These are phyloP conservation scores for Sporodiniella umbellata DNA, from an alignment of 371 early-diverging fungal genomes.

Conservation along the genomic window DNA sequence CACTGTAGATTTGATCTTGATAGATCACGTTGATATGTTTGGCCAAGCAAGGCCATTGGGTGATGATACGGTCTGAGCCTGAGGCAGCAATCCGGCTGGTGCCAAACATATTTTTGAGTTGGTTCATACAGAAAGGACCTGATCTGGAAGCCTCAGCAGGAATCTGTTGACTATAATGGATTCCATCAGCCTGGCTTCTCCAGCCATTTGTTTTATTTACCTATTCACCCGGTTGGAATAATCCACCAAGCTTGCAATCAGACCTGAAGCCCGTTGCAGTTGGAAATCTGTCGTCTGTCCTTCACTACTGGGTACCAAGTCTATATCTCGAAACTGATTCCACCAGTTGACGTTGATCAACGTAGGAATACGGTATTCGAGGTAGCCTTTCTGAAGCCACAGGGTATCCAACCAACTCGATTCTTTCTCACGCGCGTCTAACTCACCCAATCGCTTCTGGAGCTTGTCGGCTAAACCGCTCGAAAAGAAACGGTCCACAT, in stretches of 20 bases:
- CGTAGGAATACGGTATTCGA: slow-evolving; percentile 81
- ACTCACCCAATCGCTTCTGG: slow-evolving; percentile 70
- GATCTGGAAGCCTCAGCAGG: slow-evolving; percentile 70
- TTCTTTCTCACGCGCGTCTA: slow-evolving; percentile 49
- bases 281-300: slow-evolving; percentile 73
- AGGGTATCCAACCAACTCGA: slow-evolving; percentile 85
- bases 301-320: slow-evolving; percentile 34
- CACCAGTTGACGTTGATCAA: slow-evolving; percentile 91
- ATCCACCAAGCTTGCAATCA: slow-evolving; percentile 64
- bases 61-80: slow-evolving; percentile 66
- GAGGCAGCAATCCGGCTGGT: slow-evolving; percentile 70
- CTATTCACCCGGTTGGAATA: slow-evolving; percentile 74
- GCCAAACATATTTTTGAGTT: slow-evolving; percentile 84
- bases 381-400: slow-evolving; percentile 88
- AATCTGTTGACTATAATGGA: slow-evolving; percentile 43
- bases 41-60: slow-evolving; percentile 67
- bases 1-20: slow-evolving; percentile 77
- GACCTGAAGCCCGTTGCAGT: slow-evolving; percentile 72
- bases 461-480: slow-evolving; percentile 67
- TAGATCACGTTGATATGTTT: slow-evolving; percentile 82
- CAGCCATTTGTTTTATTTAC: slow-evolving; percentile 26
- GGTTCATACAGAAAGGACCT: slow-evolving; percentile 88
- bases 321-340: slow-evolving; percentile 67
- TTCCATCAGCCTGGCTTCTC: neutral
- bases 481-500: slow-evolving; percentile 62